These are phyloP conservation scores for Eutrema japonicum DNA, from an alignment of 345 rosid species.

Conservation along the genomic window DNA sequence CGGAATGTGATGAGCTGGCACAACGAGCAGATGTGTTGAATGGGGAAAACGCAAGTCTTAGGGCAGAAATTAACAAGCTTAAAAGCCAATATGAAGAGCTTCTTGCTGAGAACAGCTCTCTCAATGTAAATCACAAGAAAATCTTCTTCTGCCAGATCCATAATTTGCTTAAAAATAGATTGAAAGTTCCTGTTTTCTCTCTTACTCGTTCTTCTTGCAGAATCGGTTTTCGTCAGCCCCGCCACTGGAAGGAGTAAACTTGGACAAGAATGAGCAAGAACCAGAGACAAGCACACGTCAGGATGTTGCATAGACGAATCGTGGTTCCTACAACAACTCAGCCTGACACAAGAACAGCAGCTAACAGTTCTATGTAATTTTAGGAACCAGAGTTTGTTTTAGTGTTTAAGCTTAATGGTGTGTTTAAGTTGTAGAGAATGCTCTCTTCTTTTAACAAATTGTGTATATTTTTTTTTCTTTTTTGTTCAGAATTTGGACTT, in stretches of 20 bases:
- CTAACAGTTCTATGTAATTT: conserved; percentile 31
- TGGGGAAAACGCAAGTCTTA: conserved; percentile 80
- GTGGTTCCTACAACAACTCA: conserved; percentile 42
- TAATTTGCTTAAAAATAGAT: neutral
- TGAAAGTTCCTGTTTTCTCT: conserved; percentile 6
- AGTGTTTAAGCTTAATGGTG: conserved; percentile 24
- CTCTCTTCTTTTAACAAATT: conserved; percentile 2
- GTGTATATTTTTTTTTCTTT: conserved; percentile 14
- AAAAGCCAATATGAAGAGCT: conserved; percentile 75
- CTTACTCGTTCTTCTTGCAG: conserved; percentile 46
- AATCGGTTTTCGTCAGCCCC: conserved; percentile 61
- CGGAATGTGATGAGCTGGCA: conserved; percentile 95
- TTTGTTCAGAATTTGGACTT: conserved; percentile 1
- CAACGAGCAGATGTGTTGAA: conserved; percentile 79
- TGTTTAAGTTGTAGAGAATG: conserved; percentile 1
- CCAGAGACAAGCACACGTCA: conserved; percentile 36
- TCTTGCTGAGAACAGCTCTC: conserved; percentile 66
- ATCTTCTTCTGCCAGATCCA: neutral
- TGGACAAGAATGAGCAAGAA: conserved; percentile 54
- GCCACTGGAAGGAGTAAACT: conserved; percentile 52
- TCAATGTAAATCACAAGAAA: conserved; percentile 57
- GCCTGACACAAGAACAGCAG: conserved; percentile 21
- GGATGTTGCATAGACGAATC: conserved; percentile 43
- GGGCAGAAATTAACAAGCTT: conserved; percentile 74
- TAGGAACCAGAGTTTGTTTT: conserved; percentile 28